Conservation (phyloP, 306 rosid species). For the Fagus sylvatica region DNA sequence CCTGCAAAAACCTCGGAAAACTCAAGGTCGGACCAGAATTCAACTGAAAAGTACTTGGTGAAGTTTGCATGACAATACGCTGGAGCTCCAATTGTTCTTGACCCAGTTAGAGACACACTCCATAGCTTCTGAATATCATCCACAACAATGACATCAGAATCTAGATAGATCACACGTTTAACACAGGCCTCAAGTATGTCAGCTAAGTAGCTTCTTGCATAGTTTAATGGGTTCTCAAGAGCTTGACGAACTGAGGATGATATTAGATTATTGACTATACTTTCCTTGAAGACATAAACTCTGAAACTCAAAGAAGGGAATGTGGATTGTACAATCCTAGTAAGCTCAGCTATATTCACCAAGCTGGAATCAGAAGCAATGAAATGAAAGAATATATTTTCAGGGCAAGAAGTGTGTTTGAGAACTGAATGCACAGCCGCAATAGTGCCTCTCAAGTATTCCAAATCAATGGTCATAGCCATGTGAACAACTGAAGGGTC, state of each 20-base stretch:
- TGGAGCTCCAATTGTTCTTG: conserved; percentile 77
- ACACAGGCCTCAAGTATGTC: conserved; percentile 73
- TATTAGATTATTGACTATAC: conserved; percentile 53
- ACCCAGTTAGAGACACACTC: conserved; percentile 44
- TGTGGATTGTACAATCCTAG: conserved; percentile 35
- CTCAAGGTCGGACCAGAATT: conserved; percentile 67
- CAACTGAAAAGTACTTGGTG: conserved; percentile 64
- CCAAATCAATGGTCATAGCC: conserved; percentile 78
- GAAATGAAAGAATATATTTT: conserved; percentile 75
- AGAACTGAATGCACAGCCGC: conserved; percentile 86
- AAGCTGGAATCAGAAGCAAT: conserved; percentile 65
- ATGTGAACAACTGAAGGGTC: conserved; percentile 66
- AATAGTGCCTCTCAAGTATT: conserved; percentile 73
- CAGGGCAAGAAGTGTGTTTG: conserved; percentile 77
- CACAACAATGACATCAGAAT: conserved; percentile 80
- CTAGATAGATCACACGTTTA: conserved; percentile 74
- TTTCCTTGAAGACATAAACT: conserved; percentile 52
- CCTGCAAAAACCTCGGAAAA: conserved; percentile 44
- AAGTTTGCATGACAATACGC: conserved; percentile 79
- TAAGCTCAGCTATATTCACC: conserved; percentile 31
- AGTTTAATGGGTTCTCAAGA: conserved; percentile 80
- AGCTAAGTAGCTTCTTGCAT: conserved; percentile 84
- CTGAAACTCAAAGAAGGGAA: conserved; percentile 71
- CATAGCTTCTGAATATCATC: conserved; percentile 73
- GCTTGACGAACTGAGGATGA: conserved; percentile 80